Evolutionary conservation across 768 basidiomycete genomes (phyloP).

Genomic region (Pleurotus pulmonarius): DNA sequence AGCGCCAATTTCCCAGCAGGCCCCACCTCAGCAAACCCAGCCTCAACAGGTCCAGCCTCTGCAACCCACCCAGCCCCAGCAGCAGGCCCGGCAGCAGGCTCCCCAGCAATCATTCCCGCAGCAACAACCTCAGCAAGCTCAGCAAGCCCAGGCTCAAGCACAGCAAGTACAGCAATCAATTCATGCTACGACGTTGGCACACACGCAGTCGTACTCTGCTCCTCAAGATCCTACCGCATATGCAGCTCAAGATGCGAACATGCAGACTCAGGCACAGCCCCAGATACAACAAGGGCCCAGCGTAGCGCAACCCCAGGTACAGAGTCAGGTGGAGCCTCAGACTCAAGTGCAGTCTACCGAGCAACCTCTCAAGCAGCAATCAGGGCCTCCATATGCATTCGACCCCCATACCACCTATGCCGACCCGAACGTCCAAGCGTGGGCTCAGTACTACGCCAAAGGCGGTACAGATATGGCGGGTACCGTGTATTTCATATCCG

Average conservation of each 20-base stretch:
- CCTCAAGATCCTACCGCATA: slow-evolving; percentile 1
- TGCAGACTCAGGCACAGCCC: slow-evolving; percentile 14
- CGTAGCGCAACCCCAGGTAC: slow-evolving; percentile 22
- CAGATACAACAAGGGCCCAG: slow-evolving; percentile 18
- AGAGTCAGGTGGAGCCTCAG: slow-evolving; percentile 21
- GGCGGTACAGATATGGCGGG: slow-evolving; percentile 75
- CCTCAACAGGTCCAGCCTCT: slow-evolving; percentile 22
- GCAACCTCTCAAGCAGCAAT: slow-evolving; percentile 14
- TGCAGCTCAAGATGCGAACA: background rate
- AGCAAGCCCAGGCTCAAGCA: slow-evolving; percentile 19
- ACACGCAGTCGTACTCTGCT: slow-evolving; percentile 10
- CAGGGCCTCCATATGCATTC: slow-evolving; percentile 51
- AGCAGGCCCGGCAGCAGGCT: slow-evolving; percentile 1
- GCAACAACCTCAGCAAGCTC: slow-evolving; percentile 13
- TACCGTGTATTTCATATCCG: slow-evolving; percentile 74
- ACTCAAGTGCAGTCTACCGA: slow-evolving; percentile 13
- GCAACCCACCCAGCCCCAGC: slow-evolving; percentile 2
- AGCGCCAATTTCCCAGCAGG: slow-evolving; percentile 16
- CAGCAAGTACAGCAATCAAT: slow-evolving; percentile 20
- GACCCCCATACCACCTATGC: slow-evolving; percentile 66
- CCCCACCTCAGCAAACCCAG: slow-evolving; percentile 16
- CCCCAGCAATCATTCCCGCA: background rate
- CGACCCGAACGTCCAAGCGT: slow-evolving; percentile 80
- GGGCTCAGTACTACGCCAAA: slow-evolving; percentile 82
- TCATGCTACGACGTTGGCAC: background rate